Conservation (phyloP, 2,329 filamentous ascomycete species). For the Bipolaris oryzae region DNA sequence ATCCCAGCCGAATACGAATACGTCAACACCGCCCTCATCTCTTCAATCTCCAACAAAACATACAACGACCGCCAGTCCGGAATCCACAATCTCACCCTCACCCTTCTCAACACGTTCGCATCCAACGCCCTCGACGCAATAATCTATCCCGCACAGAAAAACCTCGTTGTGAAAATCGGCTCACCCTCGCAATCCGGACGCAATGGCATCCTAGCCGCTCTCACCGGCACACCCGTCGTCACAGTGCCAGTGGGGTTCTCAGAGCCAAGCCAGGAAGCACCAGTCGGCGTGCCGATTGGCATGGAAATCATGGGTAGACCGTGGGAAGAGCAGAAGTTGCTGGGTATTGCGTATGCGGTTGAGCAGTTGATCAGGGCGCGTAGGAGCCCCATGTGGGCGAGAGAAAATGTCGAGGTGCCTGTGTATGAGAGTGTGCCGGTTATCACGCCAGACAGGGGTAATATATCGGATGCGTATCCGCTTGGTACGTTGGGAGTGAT, state of each 20-base stretch:
- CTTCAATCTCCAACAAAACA: slow-evolving; percentile 58
- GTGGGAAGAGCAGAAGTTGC: slow-evolving; percentile 61
- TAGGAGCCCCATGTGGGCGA: slow-evolving; percentile 56
- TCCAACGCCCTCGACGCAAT: slow-evolving; percentile 60
- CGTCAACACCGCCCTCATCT: slow-evolving; percentile 58
- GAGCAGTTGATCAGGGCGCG: slow-evolving; percentile 56
- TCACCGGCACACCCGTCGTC: slow-evolving; percentile 61
- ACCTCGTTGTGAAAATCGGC: slow-evolving; percentile 65
- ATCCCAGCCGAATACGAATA: slow-evolving; percentile 64
- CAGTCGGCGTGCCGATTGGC: slow-evolving; percentile 65
- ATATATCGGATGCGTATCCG: slow-evolving; percentile 56
- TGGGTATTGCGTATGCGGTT: slow-evolving; percentile 61
- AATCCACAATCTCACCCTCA: slow-evolving; percentile 60
- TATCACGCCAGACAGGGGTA: slow-evolving; percentile 51
- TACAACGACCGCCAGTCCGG: slow-evolving; percentile 57
- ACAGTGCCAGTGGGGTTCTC: slow-evolving; percentile 63
- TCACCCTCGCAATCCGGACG: slow-evolving; percentile 63
- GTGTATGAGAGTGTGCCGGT: slow-evolving; percentile 53
- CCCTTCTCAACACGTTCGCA: slow-evolving; percentile 59
- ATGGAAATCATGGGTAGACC: slow-evolving; percentile 67
- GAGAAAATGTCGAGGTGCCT: slow-evolving; percentile 46
- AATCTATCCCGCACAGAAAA: slow-evolving; percentile 69
- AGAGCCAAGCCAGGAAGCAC: slow-evolving; percentile 55
- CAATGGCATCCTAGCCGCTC: slow-evolving; percentile 62
- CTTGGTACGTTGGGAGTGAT: slow-evolving; percentile 50